Conservation (phyloP, 2,329 filamentous ascomycete species). For the Hypomyces rosellus region DNA sequence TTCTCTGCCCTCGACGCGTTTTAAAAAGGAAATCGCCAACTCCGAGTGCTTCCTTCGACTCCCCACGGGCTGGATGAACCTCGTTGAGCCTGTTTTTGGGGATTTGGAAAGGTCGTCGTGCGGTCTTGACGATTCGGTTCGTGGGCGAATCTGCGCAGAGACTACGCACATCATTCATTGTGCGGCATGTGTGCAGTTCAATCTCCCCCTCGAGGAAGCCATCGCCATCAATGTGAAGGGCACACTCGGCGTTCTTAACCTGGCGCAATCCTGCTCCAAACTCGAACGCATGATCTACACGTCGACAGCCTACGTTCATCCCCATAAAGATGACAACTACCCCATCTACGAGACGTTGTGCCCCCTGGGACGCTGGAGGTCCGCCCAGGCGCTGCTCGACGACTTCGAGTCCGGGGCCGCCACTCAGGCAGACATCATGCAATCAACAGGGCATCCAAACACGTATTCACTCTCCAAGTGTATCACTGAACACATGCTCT, state of each 20-base stretch:
- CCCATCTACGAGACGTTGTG: background rate
- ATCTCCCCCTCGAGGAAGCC: background rate
- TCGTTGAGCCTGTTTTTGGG: too few species aligned
- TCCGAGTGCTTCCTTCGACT: too few species aligned
- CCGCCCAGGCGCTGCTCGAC: background rate
- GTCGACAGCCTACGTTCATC: conserved; percentile 1
- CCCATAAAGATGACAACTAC: background rate
- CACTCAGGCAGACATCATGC: background rate
- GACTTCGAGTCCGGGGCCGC: background rate
- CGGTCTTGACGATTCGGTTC: background rate
- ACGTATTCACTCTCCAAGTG: conserved; percentile 1
- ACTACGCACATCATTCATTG: conserved; percentile 1
- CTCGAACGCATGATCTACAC: background rate
- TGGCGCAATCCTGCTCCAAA: background rate
- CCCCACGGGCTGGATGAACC: too few species aligned
- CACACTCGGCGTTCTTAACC: too few species aligned
- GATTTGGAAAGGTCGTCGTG: background rate
- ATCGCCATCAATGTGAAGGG: background rate
- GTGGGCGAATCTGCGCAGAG: background rate
- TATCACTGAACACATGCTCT: background rate
- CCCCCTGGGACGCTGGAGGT: background rate
- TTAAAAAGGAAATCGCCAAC: too few species aligned
- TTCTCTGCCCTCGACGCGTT: too few species aligned
- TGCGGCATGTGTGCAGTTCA: background rate
- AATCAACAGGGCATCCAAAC: background rate